These are phyloP conservation scores for Fusarium armeniacum DNA, from an alignment of 2,329 filamentous ascomycete genomes.

Conservation along the genomic window DNA sequence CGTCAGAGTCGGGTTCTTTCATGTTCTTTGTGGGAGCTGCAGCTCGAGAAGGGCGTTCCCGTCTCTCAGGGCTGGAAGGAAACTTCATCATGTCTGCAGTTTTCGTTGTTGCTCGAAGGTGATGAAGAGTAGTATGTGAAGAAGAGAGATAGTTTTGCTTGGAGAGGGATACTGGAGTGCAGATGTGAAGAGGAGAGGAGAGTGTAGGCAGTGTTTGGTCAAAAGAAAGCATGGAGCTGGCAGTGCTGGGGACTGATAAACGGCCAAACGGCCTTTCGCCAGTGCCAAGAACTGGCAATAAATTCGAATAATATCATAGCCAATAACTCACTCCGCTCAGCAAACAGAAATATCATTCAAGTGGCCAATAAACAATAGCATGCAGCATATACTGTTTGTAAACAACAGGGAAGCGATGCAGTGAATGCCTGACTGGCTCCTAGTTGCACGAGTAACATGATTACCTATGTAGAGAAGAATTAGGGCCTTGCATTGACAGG, in stretches of 20 bases:
- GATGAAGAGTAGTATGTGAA: neutral
- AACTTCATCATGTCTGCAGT: neutral
- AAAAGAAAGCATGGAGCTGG: neutral
- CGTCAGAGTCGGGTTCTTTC: constrained; percentile 15
- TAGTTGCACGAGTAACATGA: neutral
- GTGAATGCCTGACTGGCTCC: neutral
- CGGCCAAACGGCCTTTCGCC: constrained; percentile 4
- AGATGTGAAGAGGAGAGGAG: neutral
- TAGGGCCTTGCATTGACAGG: neutral
- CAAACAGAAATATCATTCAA: neutral
- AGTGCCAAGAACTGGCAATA: constrained; percentile 3
- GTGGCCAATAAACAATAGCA: neutral
- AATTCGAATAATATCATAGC: neutral
- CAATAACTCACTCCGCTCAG: neutral
- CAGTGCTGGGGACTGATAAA: constrained; percentile 6
- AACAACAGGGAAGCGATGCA: neutral
- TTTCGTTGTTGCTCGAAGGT: neutral
- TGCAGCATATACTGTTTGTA: neutral
- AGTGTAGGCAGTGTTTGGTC: neutral
- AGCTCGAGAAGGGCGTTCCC: constrained; percentile 24
- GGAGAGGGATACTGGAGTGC: neutral
- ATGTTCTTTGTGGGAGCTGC: constrained; percentile 20
- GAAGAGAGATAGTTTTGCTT: neutral
- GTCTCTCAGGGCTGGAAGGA: neutral
- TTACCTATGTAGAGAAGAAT: neutral